Base-by-base conservation (phyloP, 2,329 filamentous ascomycete genomes). In the Fusarium transvaalense region DNA sequence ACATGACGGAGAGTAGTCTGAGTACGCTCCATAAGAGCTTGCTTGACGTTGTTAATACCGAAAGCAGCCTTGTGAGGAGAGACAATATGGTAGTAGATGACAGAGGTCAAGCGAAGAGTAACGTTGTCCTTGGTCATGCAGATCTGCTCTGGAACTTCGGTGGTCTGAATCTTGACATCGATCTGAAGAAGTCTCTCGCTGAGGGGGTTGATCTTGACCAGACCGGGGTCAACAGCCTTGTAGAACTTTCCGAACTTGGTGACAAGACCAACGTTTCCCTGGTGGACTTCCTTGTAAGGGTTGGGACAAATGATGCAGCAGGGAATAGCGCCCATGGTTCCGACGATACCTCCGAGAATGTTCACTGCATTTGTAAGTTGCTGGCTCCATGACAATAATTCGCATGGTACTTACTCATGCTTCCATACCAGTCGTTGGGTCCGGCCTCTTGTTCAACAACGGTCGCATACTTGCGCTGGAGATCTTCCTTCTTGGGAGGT, bases 91-190 rank as follows among this genome's bases (percentile, higher is more conserved):
- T 99, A 99, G 87, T 99, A 99, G 82, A 99, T 97, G 78, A 99
- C 96, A 8, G 93, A 97, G 47, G 94, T 98, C 72, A 99, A 86
- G 75, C 94, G 91, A 41, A 99, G 86, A 45, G 92, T 97, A 68
- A 98, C 96, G 76, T 99, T 99, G 85, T 99, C 96, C 84, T 98
- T 98, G 79, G 96, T 99, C 94, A 99, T 99, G 86, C 96, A 98
- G 66, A 95, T 89, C 82, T 99, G 96, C 82, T 94, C 90, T 19
- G 95, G 95, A 25, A 99, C 96, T 84, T 99, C 91, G 79, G 97
- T 93, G 71, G 97, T 97, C 83, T 99, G 96, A 74, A 98, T 97
- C 89, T 98, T 99, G 83, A 99, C 96, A 79, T 99, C 96, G 77
- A 99, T 91, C 75, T 97, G 93, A 72, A 93, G 91, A 41, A 99